Base-by-base conservation (phyloP, 2,329 filamentous ascomycete species). In the Exophiala sp. region DNA sequence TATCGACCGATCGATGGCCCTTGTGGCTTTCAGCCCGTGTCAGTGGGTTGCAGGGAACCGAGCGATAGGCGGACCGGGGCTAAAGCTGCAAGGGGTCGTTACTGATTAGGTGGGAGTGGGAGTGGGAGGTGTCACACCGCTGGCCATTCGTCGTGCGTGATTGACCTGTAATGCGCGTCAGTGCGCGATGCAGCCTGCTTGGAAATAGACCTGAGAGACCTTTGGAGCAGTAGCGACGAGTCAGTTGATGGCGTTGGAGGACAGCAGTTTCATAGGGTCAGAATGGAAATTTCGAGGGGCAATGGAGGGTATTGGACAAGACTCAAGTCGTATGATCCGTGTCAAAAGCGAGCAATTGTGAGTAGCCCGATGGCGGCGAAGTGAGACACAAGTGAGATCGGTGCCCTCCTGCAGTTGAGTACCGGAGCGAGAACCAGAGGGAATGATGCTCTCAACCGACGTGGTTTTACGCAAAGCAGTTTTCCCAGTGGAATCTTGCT, bases 61-160 rank as follows among this genome's bases (percentile, higher is more conserved):
- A n/a, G 47, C 35, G 50, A 48, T 48, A 46, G 50, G 44, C 50
- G 38, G 46, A 21, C 27, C 13, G 32, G 21, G 27, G 43, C 34
- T 7, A 27, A 42, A 38, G 40, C 47, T 47, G 51, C 47, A 54
- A 50, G 51, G 47, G 46, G 40, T 21, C 30, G 21, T 30, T 32
- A 21, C 30, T 10, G 24, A 10, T 10, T 27, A 27, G 24, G 24
- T 27, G 21, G 39, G n/a, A n/a, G n/a, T n/a, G n/a, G n/a, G n/a
- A n/a, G n/a, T 18, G 10, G 35, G 47, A 35, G 30, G 9, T 16
- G 24, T 49, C 22, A 21, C 34, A 18, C 27, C 14, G 45, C 37
- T 27, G 19, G 23, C 34, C 34, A 37, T 37, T 37, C 18, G 11
- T 45, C 23, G 24, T 27, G 14, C n/a, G 8, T 19, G 16, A 19